A percentile compares a stretch with the other conserved stretches of the same genome.
Evolutionary conservation across 768 basidiomycete genomes (phyloP).

Genomic region (Tremella fuciformis): DNA sequence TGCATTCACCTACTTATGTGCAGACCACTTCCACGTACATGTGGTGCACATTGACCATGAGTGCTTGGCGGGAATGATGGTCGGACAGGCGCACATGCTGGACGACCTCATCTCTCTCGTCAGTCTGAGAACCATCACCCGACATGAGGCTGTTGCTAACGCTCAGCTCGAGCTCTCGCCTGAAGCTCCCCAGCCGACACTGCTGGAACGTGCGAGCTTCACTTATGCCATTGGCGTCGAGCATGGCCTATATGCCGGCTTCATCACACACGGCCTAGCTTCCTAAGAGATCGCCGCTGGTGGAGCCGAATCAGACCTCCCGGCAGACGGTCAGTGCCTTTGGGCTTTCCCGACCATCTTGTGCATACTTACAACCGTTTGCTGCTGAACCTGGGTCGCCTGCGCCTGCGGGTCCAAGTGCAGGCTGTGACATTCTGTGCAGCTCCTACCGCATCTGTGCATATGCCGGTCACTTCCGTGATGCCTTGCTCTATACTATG

Average conservation of each 20-base stretch:
- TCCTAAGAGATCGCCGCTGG: not conserved
- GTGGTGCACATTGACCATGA: constrained; percentile 75
- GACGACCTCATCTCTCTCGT: constrained; percentile 89
- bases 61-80: constrained; percentile 66
- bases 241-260: constrained; percentile 61
- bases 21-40: constrained; percentile 94
- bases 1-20: not conserved
- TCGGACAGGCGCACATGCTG: constrained; percentile 88
- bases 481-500: too few relatives aligned
- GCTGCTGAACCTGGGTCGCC: too few relatives aligned
- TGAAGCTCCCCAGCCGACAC: constrained; percentile 54
- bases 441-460: too few relatives aligned
- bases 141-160: not conserved
- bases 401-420: too few relatives aligned
- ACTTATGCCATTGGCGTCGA: constrained; percentile 81
- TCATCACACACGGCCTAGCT: constrained; percentile 8
- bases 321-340: too few relatives aligned
- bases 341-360: too few relatives aligned
- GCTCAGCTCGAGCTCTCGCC: constrained; percentile 63
- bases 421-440: too few relatives aligned
- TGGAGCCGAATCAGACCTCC: too few relatives aligned
- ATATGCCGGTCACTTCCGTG: too few relatives aligned
- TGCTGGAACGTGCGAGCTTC: constrained; percentile 70
- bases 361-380: too few relatives aligned
- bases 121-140: constrained; percentile 17